These are phyloP conservation scores for Allantophomopsis lycopodina DNA, from an alignment of 2,329 filamentous ascomycete genomes.

Conservation along the genomic window DNA sequence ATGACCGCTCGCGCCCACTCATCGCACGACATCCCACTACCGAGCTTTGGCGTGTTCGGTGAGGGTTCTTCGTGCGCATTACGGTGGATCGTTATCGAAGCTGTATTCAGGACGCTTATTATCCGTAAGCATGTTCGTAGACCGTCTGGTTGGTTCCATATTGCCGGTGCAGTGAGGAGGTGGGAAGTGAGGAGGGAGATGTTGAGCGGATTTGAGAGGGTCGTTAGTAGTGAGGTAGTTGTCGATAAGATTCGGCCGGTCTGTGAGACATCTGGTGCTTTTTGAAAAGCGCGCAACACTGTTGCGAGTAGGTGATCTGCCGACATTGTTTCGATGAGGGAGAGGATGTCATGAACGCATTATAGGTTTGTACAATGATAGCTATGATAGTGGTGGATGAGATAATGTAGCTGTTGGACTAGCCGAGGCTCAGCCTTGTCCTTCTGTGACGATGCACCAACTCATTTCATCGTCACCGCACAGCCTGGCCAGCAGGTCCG, in stretches of 20 bases:
- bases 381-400: no score
- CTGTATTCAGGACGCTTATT: slow-evolving; percentile 42
- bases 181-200: slow-evolving; percentile 42
- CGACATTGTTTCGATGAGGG: slow-evolving; percentile 3
- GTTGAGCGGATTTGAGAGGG: slow-evolving; percentile 44
- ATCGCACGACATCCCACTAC: slow-evolving; percentile 35
- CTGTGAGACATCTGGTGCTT: slow-evolving; percentile 9
- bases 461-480: no score
- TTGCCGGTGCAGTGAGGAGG: slow-evolving; percentile 41
- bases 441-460: no score
- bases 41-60: slow-evolving; percentile 23
- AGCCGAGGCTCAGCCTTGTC: no score
- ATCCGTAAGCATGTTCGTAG: slow-evolving; percentile 35
- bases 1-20: slow-evolving; percentile 25
- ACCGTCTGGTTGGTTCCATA: slow-evolving; percentile 37
- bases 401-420: no score
- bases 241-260: slow-evolving; percentile 26
- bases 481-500: no score
- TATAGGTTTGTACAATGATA: no score
- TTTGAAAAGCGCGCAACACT: slow-evolving; percentile 18
- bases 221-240: slow-evolving; percentile 38
- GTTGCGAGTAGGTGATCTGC: slow-evolving; percentile 17
- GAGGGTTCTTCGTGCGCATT: slow-evolving; percentile 21
- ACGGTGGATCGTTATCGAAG: slow-evolving; percentile 20
- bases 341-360: no score